A percentile compares a stretch with the other conserved stretches of the same genome.
phyloP scores from a whole-genome alignment of 441 rosid species.

The Gossypium gossypioides region DNA sequence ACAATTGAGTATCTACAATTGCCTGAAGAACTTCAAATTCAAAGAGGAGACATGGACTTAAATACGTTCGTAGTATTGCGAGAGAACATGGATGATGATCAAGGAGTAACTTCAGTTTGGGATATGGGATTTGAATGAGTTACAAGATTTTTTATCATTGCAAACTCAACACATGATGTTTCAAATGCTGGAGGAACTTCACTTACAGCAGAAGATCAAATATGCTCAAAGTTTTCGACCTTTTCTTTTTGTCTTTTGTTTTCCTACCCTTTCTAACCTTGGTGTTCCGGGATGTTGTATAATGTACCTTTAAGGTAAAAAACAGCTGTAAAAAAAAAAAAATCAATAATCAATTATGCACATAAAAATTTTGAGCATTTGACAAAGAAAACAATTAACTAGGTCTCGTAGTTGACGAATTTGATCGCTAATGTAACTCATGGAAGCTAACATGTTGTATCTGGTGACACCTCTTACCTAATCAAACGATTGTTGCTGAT shows the following conservation, averaged over 20 bases:
- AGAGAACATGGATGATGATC: neutral
- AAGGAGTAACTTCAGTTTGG: neutral
- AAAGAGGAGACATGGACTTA: neutral
- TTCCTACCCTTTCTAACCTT: neutral
- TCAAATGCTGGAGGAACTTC: neutral
- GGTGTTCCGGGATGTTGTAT: neutral
- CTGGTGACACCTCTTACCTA: too few species aligned
- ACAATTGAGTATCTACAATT: slow-evolving; percentile 15
- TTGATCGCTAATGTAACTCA: too few species aligned
- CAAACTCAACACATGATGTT: neutral
- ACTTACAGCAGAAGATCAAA: neutral
- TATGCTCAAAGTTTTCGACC: neutral
- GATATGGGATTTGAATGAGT: neutral
- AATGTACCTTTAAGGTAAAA: too few species aligned
- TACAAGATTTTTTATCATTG: neutral
- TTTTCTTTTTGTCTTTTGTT: neutral
- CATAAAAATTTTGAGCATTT: too few species aligned
- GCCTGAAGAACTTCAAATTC: neutral
- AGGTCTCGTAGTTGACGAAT: too few species aligned
- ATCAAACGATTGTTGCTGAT: too few species aligned
- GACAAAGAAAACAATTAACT: too few species aligned
- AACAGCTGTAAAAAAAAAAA: too few species aligned
- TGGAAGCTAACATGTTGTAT: too few species aligned
- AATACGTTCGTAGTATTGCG: neutral
- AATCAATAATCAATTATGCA: too few species aligned